A percentile compares a stretch with the other conserved stretches of the same genome.
phyloP scores from a whole-genome alignment of 768 basidiomycete species.

The Boletus bicolor region DNA sequence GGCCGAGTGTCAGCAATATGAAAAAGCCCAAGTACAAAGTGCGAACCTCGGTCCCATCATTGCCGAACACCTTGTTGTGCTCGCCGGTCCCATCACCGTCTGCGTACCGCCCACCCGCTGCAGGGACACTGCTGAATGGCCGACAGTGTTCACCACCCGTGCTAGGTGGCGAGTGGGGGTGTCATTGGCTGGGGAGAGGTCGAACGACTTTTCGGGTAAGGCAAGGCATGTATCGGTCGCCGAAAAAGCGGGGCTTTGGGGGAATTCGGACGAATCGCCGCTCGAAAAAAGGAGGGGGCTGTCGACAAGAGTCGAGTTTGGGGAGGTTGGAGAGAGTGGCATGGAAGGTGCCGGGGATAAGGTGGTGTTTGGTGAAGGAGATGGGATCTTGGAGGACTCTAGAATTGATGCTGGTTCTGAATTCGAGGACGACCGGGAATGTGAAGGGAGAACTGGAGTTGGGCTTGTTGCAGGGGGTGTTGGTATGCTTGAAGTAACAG shows the following conservation, averaged over 20 bases:
- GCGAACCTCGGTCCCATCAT: conserved; percentile 36
- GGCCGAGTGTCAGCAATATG: conserved; percentile 18
- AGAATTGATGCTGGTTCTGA: conserved; percentile 23
- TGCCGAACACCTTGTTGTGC: conserved; percentile 14
- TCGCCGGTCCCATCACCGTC: conserved; percentile 28
- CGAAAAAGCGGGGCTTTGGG: conserved; percentile 38
- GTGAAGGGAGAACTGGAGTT: conserved; percentile 7
- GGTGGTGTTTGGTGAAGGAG: conserved; percentile 25
- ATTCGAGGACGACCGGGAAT: conserved; percentile 19
- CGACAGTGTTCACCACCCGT: conserved; percentile 87
- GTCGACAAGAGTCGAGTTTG: conserved; percentile 39
- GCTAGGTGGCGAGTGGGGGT: conserved; percentile 94
- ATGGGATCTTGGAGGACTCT: conserved; percentile 19
- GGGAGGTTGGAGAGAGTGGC: conserved; percentile 41
- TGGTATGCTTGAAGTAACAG: conserved; percentile 19
- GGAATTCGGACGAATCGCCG: conserved; percentile 30
- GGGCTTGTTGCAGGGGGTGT: conserved; percentile 15
- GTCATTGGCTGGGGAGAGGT: conserved; percentile 34
- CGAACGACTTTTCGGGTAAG: conserved; percentile 25
- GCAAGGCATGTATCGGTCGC: conserved; percentile 30
- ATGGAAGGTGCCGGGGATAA: conserved; percentile 35
- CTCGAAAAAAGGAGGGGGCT: conserved; percentile 27
- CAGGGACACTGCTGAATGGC: conserved; percentile 69
- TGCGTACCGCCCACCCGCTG: conserved; percentile 77
- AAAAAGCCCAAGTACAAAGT: conserved; percentile 16